phyloP scores from a whole-genome alignment of 2,329 filamentous ascomycete species.

The Alternaria panax region DNA sequence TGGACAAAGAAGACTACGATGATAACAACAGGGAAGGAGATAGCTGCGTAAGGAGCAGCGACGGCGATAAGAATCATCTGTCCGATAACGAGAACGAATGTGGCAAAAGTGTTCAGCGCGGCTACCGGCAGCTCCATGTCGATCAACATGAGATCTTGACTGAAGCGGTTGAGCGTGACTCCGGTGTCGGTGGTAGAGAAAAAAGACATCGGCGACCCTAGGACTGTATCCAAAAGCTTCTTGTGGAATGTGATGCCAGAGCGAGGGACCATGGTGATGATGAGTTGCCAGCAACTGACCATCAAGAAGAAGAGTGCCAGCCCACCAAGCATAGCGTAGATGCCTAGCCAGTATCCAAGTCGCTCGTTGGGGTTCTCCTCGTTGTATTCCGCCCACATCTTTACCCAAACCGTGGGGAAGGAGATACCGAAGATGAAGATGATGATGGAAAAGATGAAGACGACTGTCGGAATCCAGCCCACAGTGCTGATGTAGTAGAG shows the following conservation, averaged over 20 bases:
- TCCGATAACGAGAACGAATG: conserved; percentile 44
- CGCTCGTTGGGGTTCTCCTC: conserved; percentile 47
- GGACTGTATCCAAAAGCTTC: conserved; percentile 57
- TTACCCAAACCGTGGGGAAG: conserved; percentile 56
- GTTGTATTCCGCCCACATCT: conserved; percentile 58
- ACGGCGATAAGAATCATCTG: conserved; percentile 51
- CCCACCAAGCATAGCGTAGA: conserved; percentile 42
- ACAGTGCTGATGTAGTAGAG: conserved; percentile 44
- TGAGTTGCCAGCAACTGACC: conserved; percentile 53
- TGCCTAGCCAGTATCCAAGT: conserved; percentile 44
- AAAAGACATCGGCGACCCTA: conserved; percentile 55
- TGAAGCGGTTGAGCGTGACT: conserved; percentile 57
- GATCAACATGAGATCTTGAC: conserved; percentile 58
- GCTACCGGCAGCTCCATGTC: conserved; percentile 53
- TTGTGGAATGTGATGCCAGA: conserved; percentile 61
- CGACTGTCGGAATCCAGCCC: conserved; percentile 38
- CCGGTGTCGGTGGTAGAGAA: conserved; percentile 56
- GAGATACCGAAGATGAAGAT: conserved; percentile 47
- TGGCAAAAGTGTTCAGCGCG: conserved; percentile 45
- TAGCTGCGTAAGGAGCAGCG: conserved; percentile 51
- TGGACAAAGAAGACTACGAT: conserved; percentile 53
- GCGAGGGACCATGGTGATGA: conserved; percentile 62
- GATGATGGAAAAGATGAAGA: conserved; percentile 42
- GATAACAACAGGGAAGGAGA: conserved; percentile 51
- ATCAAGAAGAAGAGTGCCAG: conserved; percentile 38